These are phyloP conservation scores for Eugenia klotzschiana DNA, from an alignment of 441 rosid genomes.

Conservation along the genomic window DNA sequence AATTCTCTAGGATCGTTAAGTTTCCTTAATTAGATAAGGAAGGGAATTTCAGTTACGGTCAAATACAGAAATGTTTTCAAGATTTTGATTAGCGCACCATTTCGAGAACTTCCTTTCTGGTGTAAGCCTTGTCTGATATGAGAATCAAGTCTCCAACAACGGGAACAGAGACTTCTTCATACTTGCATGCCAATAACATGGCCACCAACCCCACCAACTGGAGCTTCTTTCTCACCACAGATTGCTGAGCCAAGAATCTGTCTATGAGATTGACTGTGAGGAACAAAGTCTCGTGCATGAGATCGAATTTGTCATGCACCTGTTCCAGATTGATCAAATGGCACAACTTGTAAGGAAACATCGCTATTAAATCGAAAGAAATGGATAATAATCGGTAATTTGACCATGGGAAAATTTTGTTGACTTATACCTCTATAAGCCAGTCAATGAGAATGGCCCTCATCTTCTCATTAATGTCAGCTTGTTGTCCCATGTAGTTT, in stretches of 20 bases:
- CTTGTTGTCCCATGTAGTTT: conserved; percentile 11
- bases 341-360: background rate
- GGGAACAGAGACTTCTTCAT: conserved; percentile 91
- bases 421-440: conserved; percentile 10
- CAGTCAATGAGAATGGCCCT: conserved; percentile 14
- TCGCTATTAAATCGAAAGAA: background rate
- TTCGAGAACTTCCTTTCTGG: conserved; percentile 55
- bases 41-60: background rate
- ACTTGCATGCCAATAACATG: conserved; percentile 88
- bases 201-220: conserved; percentile 88
- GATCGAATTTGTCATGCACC: conserved; percentile 93
- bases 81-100: conserved; percentile 32
- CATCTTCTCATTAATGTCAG: conserved; percentile 16
- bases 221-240: conserved; percentile 72
- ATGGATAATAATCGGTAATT: background rate
- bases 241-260: conserved; percentile 63
- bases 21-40: background rate
- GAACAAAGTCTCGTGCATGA: conserved; percentile 81
- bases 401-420: background rate
- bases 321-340: conserved; percentile 8
- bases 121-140: conserved; percentile 80
- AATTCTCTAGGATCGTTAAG: background rate
- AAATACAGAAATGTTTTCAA: background rate
- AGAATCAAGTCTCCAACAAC: conserved; percentile 68
- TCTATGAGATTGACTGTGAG: conserved; percentile 82